Percentiles rank a stretch among this genome's conserved stretches.
phyloP scores from a whole-genome alignment of 2,329 filamentous ascomycete genomes.

The Alternaria hordeiaustralica region DNA sequence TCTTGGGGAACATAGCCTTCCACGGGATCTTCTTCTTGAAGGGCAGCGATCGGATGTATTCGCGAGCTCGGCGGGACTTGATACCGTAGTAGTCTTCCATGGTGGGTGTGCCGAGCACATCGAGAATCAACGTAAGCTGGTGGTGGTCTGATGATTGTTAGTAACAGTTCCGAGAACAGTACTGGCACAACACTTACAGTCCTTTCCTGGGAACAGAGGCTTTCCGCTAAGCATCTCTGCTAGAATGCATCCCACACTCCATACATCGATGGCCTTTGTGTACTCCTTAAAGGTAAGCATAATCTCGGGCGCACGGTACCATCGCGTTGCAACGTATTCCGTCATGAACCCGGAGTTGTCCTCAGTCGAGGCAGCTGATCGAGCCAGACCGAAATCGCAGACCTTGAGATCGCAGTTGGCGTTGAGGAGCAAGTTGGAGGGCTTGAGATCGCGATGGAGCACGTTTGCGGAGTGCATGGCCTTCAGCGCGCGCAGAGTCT shows the following conservation, averaged over 20 bases:
- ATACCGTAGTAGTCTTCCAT: constrained; percentile 99
- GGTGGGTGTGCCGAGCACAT: constrained; percentile 95
- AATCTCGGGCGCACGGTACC: constrained; percentile 98
- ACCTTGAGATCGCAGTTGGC: constrained; percentile 99
- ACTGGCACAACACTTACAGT: constrained; percentile 68
- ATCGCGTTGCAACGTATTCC: constrained; percentile 98
- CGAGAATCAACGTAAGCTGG: constrained; percentile 94
- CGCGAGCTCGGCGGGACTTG: constrained; percentile 94
- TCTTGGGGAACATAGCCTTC: constrained; percentile 97
- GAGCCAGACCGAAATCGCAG: constrained; percentile 95
- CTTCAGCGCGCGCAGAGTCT: constrained; percentile 95
- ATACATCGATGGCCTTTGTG: constrained; percentile 98
- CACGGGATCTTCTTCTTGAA: constrained; percentile 99
- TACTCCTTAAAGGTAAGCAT: constrained; percentile 99
- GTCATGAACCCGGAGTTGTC: constrained; percentile 99
- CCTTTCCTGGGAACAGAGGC: constrained; percentile 96
- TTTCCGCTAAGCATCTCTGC: constrained; percentile 99
- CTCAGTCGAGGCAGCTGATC: constrained; percentile 94
- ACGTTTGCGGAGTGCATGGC: constrained; percentile 99
- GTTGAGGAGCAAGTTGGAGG: constrained; percentile 94
- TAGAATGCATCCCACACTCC: constrained; percentile 97
- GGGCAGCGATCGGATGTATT: constrained; percentile 96
- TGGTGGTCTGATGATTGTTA: constrained; percentile 75
- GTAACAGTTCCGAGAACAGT: not conserved
- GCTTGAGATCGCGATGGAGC: constrained; percentile 95